Evolutionary conservation across 2,329 filamentous ascomycete genomes (phyloP).

Genomic region (Microcera coccophila): DNA sequence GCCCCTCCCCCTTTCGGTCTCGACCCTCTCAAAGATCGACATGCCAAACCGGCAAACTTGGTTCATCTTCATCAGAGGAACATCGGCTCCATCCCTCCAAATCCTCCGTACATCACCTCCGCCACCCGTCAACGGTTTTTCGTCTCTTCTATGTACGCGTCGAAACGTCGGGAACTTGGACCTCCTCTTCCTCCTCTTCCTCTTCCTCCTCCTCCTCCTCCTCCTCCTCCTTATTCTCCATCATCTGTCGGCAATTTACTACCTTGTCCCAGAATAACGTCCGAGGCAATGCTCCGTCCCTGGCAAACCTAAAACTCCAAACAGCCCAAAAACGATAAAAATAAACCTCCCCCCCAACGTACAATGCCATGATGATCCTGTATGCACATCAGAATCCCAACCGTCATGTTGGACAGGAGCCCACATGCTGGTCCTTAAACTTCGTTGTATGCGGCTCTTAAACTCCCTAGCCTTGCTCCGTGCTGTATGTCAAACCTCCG

Average conservation of each 20-base stretch:
- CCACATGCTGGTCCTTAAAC: conserved; percentile 22
- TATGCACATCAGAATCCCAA: conserved; percentile 3
- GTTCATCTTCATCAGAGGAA: too few relatives aligned
- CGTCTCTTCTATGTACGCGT: too few relatives aligned
- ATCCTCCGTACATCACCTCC: too few relatives aligned
- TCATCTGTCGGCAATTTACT: neutral
- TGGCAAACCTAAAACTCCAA: neutral
- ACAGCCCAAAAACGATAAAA: neutral
- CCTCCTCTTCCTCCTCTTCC: too few relatives aligned
- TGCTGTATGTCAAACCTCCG: conserved; percentile 13
- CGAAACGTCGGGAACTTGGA: too few relatives aligned
- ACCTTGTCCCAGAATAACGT: conserved; percentile 4
- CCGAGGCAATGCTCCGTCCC: conserved; percentile 4
- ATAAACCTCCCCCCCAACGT: neutral
- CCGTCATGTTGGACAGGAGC: conserved; percentile 14
- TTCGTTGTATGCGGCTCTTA: conserved; percentile 5
- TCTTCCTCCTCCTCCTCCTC: neutral
- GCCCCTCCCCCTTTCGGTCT: too few relatives aligned
- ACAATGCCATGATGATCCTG: neutral
- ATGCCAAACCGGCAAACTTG: too few relatives aligned
- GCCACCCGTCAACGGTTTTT: too few relatives aligned
- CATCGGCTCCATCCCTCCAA: too few relatives aligned
- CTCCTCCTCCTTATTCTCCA: neutral
- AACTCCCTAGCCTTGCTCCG: neutral
- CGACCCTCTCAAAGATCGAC: too few relatives aligned